Evolutionary conservation across 306 rosid species (phyloP).

Genomic region (Clitoria ternatea): DNA sequence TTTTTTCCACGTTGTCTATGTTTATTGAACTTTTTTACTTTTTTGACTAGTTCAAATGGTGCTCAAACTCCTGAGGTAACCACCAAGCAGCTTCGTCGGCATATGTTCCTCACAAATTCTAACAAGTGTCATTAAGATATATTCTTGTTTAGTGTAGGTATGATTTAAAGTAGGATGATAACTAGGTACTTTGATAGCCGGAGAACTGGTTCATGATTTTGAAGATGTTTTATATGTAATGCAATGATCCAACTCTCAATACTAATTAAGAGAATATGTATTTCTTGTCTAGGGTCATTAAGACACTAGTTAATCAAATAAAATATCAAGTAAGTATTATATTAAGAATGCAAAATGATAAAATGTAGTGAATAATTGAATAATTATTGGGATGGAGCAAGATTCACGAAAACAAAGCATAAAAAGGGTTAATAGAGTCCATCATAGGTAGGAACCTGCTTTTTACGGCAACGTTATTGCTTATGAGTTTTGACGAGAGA

Average conservation of each 20-base stretch:
- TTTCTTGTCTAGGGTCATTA: too few relatives aligned
- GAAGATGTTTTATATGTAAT: too few relatives aligned
- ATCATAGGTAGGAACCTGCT: conserved; percentile 21
- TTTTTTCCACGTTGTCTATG: conserved; percentile 19
- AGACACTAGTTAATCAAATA: not conserved
- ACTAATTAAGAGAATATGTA: too few relatives aligned
- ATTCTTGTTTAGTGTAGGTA: too few relatives aligned
- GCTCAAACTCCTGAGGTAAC: conserved; percentile 2
- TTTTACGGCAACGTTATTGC: conserved; percentile 24
- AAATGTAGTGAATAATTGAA: too few relatives aligned
- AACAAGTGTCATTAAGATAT: not conserved
- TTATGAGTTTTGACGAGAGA: conserved; percentile 25
- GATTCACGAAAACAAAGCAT: not conserved
- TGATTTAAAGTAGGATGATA: too few relatives aligned
- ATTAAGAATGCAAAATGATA: not conserved
- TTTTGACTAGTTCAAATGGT: conserved; percentile 16
- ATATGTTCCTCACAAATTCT: not conserved
- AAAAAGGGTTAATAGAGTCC: not conserved
- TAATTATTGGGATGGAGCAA: too few relatives aligned
- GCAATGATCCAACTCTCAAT: too few relatives aligned
- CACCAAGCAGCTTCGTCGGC: conserved; percentile 30
- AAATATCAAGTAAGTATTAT: not conserved
- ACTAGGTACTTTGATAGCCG: too few relatives aligned
- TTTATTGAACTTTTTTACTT: conserved; percentile 14
- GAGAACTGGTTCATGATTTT: too few relatives aligned